Base-by-base conservation (phyloP, 495 filamentous ascomycete genomes). In the Penicillium coprophilum region DNA sequence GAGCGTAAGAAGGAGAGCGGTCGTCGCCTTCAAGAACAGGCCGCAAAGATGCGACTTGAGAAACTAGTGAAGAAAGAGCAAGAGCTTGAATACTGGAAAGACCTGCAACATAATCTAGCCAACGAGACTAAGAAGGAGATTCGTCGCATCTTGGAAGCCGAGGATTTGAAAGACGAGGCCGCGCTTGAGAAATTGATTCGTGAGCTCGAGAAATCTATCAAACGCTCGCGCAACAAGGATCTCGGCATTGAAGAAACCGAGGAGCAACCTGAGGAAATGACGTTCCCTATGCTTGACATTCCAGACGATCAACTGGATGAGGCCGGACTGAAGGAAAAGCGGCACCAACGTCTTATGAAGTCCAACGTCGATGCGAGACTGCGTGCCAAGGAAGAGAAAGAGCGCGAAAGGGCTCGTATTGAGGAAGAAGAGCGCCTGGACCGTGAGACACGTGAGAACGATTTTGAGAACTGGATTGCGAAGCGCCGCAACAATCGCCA, bases 1-100 rank as follows among this genome's bases (percentile, higher is more conserved):
- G 94, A 98, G 73, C 84, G 90, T 65, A 88, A 93, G 64, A 93
- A 93, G 64, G 94, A 97, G 71, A 91, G 90, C 62, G 94, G 94
- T 1, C 82, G 93, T 48, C 79, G 95, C 31, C 70, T 98, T 19
- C 94, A 98, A 66, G 94, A 96, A 63, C 94, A 98, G 67, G 95
- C 94, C 0, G 93, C 94, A 3, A 97, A 95, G 68, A 96, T 96
- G 88, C 83, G 94, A 17, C 73, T 98, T 6, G 95, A 98, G 43
- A 92, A 95, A 70, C 77, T 98, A 21, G 89, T 97, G 65, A 88
- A 88, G 63, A 97, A 97, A 71, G 94, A 98, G 71, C 85, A 96
- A 67, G 93, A 97, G 63, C 73, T 97, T 13, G 93, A 96, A 55
- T 97, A 95, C 68, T 96, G 91, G 77, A 90, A 89, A 65, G 82